These are phyloP conservation scores for Pythium aphanidermatum DNA, from an alignment of 352 stramenopile genomes.

Conservation along the genomic window DNA sequence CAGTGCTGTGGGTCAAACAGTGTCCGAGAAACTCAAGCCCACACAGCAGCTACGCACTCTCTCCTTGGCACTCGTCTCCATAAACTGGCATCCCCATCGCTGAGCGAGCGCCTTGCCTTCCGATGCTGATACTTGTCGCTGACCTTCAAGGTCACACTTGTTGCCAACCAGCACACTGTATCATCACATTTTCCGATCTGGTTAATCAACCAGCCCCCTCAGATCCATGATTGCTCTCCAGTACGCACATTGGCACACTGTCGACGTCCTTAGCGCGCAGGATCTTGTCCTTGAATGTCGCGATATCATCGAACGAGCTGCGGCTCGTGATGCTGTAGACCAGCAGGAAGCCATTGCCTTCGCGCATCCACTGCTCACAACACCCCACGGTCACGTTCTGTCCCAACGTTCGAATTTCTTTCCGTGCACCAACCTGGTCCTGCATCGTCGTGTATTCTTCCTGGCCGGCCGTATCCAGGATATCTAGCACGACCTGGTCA, in stretches of 20 bases:
- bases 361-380: slow-evolving; percentile 82
- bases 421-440: slow-evolving; percentile 53
- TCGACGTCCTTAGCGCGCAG: slow-evolving; percentile 85
- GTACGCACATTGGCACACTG: slow-evolving; percentile 66
- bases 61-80: slow-evolving; percentile 87
- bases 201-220: neutral
- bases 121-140: slow-evolving; percentile 59
- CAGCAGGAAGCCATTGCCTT: slow-evolving; percentile 88
- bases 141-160: slow-evolving; percentile 79
- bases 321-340: slow-evolving; percentile 88
- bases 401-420: too few relatives aligned
- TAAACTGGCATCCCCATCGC: slow-evolving; percentile 80
- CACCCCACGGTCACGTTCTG: neutral
- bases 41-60: too few relatives aligned
- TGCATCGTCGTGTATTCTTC: slow-evolving; percentile 92
- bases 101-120: slow-evolving; percentile 65
- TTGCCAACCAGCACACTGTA: slow-evolving; percentile 82
- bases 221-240: neutral
- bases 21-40: neutral
- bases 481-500: slow-evolving; percentile 78
- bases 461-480: slow-evolving; percentile 90
- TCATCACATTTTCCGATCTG: too few relatives aligned
- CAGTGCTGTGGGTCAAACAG: neutral
- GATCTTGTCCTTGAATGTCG: slow-evolving; percentile 88
- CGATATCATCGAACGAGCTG: slow-evolving; percentile 88